These are phyloP conservation scores for Nicotiana noctiflora DNA, from an alignment of 257 asterid species.

Conservation along the genomic window DNA sequence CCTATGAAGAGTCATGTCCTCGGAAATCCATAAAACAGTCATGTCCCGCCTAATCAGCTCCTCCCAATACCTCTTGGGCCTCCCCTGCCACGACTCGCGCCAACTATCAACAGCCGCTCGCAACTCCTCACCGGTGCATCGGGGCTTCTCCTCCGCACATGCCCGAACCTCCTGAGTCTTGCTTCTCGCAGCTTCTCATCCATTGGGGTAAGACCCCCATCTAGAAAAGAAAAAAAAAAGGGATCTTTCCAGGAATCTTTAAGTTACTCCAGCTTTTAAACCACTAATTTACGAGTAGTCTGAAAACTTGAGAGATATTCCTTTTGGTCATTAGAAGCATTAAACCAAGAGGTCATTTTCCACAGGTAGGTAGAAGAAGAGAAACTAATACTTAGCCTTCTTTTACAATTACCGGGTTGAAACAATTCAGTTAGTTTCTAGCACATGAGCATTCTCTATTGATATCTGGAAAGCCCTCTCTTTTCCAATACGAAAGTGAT, in stretches of 20 bases:
- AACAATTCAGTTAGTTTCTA: not conserved
- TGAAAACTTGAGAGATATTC: not conserved
- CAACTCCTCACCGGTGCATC: too few relatives aligned
- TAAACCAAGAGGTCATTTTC: not conserved
- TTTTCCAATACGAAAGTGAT: not conserved
- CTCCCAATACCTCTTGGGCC: too few relatives aligned
- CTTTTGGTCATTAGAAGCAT: constrained; percentile 7
- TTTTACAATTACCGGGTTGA: not conserved
- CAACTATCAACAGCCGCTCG: too few relatives aligned
- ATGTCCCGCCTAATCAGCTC: too few relatives aligned
- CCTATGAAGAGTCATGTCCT: too few relatives aligned
- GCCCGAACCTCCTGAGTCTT: too few relatives aligned
- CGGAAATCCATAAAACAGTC: too few relatives aligned
- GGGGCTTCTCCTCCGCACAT: too few relatives aligned
- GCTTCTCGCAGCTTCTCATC: too few relatives aligned
- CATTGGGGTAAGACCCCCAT: not conserved
- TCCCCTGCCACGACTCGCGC: too few relatives aligned
- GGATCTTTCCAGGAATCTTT: not conserved
- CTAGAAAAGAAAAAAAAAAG: not conserved
- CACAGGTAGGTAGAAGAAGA: not conserved
- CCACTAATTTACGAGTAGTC: not conserved
- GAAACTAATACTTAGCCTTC: not conserved
- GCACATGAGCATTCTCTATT: not conserved
- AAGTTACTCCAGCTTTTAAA: not conserved
- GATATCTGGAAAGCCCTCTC: not conserved